A percentile compares a stretch with the other conserved stretches of the same genome.
phyloP scores from a whole-genome alignment of 1,284 basidiomycete genomes.

The Dichomitus squalens region DNA sequence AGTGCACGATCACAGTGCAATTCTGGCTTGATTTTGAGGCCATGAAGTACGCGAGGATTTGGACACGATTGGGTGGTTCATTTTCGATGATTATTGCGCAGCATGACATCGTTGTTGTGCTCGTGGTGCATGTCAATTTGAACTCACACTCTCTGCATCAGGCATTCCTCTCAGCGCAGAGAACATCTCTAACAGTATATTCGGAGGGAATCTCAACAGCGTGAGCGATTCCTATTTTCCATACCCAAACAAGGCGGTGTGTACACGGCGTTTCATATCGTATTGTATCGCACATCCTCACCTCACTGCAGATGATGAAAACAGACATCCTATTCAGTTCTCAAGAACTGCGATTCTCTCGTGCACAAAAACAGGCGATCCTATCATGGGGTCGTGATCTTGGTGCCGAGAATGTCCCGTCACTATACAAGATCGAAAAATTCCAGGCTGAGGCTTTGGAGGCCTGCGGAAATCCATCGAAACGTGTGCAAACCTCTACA shows the following conservation, averaged over 20 bases:
- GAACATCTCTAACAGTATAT: neutral
- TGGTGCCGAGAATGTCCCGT: slow-evolving; percentile 11
- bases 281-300: neutral
- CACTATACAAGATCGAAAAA: slow-evolving; percentile 6
- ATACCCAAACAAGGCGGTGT: slow-evolving; percentile 4
- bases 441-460: neutral
- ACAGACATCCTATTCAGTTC: slow-evolving; percentile 19
- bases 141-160: too few species aligned
- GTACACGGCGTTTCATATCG: neutral
- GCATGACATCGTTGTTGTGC: too few species aligned
- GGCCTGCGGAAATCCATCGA: neutral
- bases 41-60: too few species aligned
- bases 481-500: neutral
- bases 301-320: slow-evolving; percentile 7
- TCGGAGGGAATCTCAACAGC: too few species aligned
- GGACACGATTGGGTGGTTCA: too few species aligned
- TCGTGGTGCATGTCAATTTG: too few species aligned
- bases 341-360: slow-evolving; percentile 8
- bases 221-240: slow-evolving; percentile 2
- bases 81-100: too few species aligned
- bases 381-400: slow-evolving; percentile 12
- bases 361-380: slow-evolving; percentile 9
- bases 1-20: too few species aligned
- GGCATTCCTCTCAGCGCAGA: too few species aligned
- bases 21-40: too few species aligned